phyloP scores from a whole-genome alignment of 2,329 filamentous ascomycete species.

The Ambrosiella cleistominuta region DNA sequence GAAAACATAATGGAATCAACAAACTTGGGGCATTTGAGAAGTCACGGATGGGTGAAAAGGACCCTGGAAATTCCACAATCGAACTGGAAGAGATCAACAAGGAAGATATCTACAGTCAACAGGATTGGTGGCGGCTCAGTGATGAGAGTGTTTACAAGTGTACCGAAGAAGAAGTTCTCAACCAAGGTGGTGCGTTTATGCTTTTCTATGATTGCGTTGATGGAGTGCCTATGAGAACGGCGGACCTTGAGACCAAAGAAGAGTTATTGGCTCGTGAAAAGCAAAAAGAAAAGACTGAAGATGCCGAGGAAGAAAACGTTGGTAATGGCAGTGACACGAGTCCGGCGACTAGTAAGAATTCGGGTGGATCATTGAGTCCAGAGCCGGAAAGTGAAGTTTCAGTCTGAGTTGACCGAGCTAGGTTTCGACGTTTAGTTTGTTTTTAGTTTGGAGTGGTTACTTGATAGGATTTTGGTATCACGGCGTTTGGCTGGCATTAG shows the following conservation, averaged over 20 bases:
- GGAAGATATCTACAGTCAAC: slow-evolving; percentile 11
- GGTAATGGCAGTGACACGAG: not conserved
- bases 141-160: slow-evolving; percentile 69
- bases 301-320: not conserved
- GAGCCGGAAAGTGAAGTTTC: not conserved
- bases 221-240: slow-evolving; percentile 27
- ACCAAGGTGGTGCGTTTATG: slow-evolving; percentile 82
- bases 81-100: slow-evolving; percentile 11
- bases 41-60: slow-evolving; percentile 12
- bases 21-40: not conserved
- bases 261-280: not conserved
- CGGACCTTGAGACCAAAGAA: slow-evolving; percentile 14
- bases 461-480: not conserved
- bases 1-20: slow-evolving; percentile 36
- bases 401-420: not conserved
- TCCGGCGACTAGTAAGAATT: not conserved
- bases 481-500: no score
- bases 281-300: not conserved
- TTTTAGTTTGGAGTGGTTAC: not conserved
- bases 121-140: slow-evolving; percentile 71
- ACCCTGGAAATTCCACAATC: slow-evolving; percentile 9
- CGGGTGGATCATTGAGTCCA: not conserved
- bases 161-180: slow-evolving; percentile 53
- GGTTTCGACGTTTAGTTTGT: not conserved
- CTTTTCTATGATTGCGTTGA: slow-evolving; percentile 78